Evolutionary conservation across 352 stramenopile genomes (phyloP), one percentile per base, ranked within the genome.

Genomic region (Pythium dissotocum): DNA sequence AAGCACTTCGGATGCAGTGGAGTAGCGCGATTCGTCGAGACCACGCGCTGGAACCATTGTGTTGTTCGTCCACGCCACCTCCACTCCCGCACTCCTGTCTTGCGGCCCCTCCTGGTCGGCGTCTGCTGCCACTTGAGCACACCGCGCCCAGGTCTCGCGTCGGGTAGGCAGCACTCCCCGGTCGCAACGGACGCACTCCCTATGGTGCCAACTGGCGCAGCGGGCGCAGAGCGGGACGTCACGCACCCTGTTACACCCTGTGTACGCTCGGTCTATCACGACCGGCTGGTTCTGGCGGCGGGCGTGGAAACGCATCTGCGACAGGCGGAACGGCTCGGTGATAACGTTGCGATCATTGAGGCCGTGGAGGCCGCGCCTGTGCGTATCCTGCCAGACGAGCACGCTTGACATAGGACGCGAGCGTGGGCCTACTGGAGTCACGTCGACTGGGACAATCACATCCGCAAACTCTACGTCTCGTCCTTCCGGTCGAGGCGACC

Each of bases 1-100:
- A 87, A 2, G 70, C 78, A 6, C 72, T 63, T 1, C 70, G 65
- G 21, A 85, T 53, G 44, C 75, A 84, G 55, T 90, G 85, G 49
- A 91, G 58, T 26, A 91, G 53, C 2, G 78, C 77, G 40, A 83
- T 75, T 6, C 83, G 79, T 2, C 79, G 28, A 21, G 60, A 63
- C 85, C 85, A 93, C 12, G 73, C 56, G 8, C 76, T 65, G 42
- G 71, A 32, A 16, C 54, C 53, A 7, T 28, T 32, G 36, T 38
- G 30, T 24, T 38, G 7, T 6, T 3, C 40, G 4, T 36, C 26
- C 16, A n/a, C 28, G 32, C 1, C 51, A 6, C 30, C 24, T 18
- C 49, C 51, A 10, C 26, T 5, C 2, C 3, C 7, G 13, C 59
- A 64, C 26, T n/a, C n/a, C n/a, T n/a, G n/a, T n/a, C n/a, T n/a